phyloP scores from a whole-genome alignment of 257 asterid genomes.

The Solanum sejunctum region DNA sequence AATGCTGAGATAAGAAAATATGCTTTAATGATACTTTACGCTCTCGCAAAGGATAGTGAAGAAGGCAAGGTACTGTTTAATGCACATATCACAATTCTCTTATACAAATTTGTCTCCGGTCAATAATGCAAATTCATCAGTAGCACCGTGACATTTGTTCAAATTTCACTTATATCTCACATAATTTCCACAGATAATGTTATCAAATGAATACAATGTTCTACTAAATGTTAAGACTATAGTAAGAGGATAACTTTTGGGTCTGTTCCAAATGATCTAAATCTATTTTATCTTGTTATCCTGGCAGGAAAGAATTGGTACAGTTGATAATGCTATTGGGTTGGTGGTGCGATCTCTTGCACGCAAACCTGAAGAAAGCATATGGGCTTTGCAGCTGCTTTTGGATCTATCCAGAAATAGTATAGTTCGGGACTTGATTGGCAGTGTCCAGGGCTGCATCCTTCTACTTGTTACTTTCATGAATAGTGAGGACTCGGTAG shows the following conservation, averaged over 20 bases:
- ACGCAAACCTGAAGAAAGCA: constrained; percentile 33
- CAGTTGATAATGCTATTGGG: constrained; percentile 13
- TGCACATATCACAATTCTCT: background rate
- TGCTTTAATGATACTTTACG: constrained; percentile 20
- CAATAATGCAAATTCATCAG: background rate
- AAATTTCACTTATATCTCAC: background rate
- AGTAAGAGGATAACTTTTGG: background rate
- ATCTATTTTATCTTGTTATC: background rate
- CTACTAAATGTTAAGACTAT: background rate
- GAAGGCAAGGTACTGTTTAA: constrained; percentile 19
- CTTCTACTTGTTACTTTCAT: constrained; percentile 32
- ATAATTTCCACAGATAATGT: background rate
- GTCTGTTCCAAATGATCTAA: background rate
- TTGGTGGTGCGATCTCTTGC: constrained; percentile 34
- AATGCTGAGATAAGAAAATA: constrained; percentile 11
- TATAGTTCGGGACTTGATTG: constrained; percentile 13
- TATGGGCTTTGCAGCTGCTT: constrained; percentile 26
- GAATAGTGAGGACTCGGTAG: constrained; percentile 25
- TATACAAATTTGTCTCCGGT: background rate
- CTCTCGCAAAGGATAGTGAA: constrained; percentile 29
- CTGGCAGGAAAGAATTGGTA: constrained; percentile 29
- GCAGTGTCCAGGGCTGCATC: constrained; percentile 33
- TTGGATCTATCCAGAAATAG: constrained; percentile 23
- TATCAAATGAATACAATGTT: background rate
- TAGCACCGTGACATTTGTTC: background rate